A percentile compares a stretch with the other conserved stretches of the same genome.
These are phyloP conservation scores for Cephaloascus albidus DNA, from an alignment of 805 yeast genomes.

Conservation along the genomic window DNA sequence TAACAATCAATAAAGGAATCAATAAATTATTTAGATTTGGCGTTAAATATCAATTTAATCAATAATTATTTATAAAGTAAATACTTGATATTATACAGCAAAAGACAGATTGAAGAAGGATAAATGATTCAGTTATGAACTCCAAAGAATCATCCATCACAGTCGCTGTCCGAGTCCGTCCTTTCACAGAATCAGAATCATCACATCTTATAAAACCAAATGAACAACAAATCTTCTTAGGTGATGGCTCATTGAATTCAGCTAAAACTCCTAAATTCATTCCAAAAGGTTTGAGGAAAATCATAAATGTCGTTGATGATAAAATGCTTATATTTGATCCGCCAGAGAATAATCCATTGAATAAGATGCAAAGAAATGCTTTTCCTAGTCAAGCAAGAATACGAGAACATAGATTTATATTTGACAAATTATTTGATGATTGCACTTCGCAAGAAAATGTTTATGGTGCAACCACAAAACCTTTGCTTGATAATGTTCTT, in stretches of 20 bases:
- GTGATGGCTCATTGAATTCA: conserved; percentile 43
- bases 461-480: conserved; percentile 55
- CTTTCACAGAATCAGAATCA: conserved; percentile 59
- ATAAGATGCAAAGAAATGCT: conserved; percentile 34
- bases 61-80: too few species aligned
- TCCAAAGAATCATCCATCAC: conserved; percentile 49
- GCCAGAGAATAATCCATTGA: conserved; percentile 55
- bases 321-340: conserved; percentile 85
- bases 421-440: conserved; percentile 72
- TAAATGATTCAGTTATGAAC: too few species aligned
- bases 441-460: conserved; percentile 58
- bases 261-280: conserved; percentile 7
- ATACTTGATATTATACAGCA: too few species aligned
- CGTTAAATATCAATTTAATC: too few species aligned
- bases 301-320: conserved; percentile 76
- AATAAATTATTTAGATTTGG: too few species aligned
- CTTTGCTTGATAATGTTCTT: conserved; percentile 62
- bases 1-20: too few species aligned
- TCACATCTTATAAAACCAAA: conserved; percentile 31
- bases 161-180: conserved; percentile 78
- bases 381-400: conserved; percentile 36
- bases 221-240: conserved; percentile 31
- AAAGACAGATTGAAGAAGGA: too few species aligned
- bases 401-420: conserved; percentile 71
- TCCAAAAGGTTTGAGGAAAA: conserved; percentile 53